Conservation (phyloP, 306 rosid genomes). For the Heteromeles arbutifolia region DNA sequence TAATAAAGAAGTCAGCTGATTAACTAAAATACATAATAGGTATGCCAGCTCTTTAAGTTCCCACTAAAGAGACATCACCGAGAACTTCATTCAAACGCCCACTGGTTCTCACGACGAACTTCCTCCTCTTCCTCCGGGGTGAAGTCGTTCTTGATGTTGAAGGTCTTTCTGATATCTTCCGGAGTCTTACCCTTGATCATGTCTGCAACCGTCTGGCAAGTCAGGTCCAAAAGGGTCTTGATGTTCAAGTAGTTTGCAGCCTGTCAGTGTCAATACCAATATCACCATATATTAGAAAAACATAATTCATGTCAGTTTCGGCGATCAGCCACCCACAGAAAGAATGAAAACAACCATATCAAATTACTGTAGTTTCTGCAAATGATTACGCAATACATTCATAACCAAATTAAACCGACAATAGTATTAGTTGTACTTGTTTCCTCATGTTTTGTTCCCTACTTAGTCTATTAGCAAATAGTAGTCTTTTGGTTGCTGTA, state of each 20-base stretch:
- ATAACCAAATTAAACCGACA: neutral
- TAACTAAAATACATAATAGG: conserved; percentile 15
- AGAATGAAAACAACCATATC: neutral
- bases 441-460: no score
- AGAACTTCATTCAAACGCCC: conserved; percentile 63
- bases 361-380: neutral
- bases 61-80: neutral
- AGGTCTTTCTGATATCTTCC: conserved; percentile 68
- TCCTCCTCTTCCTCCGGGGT: conserved; percentile 77
- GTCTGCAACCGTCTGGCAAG: conserved; percentile 73
- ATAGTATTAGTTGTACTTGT: neutral
- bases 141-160: conserved; percentile 72
- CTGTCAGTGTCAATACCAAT: conserved; percentile 24
- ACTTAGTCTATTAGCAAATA: no score
- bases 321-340: neutral
- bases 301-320: neutral
- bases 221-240: conserved; percentile 66
- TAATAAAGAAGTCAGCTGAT: conserved; percentile 8
- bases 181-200: conserved; percentile 85
- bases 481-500: no score
- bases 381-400: neutral
- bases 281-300: neutral
- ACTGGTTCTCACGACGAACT: conserved; percentile 73
- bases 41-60: neutral
- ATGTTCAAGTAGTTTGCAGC: conserved; percentile 83